Evolutionary conservation across 2,329 filamentous ascomycete species (phyloP), one percentile per base, ranked within the genome.

Genomic region (Pyrenophora tritici-repentis): DNA sequence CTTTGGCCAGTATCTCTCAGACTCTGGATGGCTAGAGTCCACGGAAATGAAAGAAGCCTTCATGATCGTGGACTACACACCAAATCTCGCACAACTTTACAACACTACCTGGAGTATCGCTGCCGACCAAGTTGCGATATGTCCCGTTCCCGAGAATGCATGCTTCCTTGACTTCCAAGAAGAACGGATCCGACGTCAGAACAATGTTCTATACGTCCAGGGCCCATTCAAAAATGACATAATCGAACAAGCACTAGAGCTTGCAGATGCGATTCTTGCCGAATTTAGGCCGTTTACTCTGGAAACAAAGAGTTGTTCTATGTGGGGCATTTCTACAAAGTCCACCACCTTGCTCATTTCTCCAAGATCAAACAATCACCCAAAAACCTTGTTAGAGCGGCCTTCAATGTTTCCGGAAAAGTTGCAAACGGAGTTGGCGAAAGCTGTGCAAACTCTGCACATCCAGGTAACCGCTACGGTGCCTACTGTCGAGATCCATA

Each of bases 101-200:
- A 50, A 53, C 9, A 29, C 2, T 37, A 49, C 2, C 44, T 61
- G 6, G 47, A 50, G 22, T 18, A 45, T 66, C 3, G 37, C 45
- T 22, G 24, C 47, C 0, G 48, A 50, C 2, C 59, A 69, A 22
- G 63, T 68, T 8, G 63, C 61, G 2, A 57, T 72, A 9, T 73
- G 68, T 38, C 52, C 71, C 0, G 60, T 72, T 5, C 68, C 70
- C 1, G 64, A 66, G 10, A 53, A 56, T 10, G 62, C 58, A 3
- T 43, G 35, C 6, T 59, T 59, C 22, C 53, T 61, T 4, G 47
- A 59, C 18, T 63, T 63, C 32, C 50, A 63, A 6, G 53, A 44
- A 1, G 18, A 62, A 10, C 40, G 56, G 7, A 37, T 60, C 1
- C 14, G 50, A 13, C 42, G 50, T 6, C 50, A 62, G n/a, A 49